Evolutionary conservation across 176 grass and related monocot species (phyloP), one percentile per base, ranked within the genome.

Genomic region (bread wheat (Triticum aestivum)): DNA sequence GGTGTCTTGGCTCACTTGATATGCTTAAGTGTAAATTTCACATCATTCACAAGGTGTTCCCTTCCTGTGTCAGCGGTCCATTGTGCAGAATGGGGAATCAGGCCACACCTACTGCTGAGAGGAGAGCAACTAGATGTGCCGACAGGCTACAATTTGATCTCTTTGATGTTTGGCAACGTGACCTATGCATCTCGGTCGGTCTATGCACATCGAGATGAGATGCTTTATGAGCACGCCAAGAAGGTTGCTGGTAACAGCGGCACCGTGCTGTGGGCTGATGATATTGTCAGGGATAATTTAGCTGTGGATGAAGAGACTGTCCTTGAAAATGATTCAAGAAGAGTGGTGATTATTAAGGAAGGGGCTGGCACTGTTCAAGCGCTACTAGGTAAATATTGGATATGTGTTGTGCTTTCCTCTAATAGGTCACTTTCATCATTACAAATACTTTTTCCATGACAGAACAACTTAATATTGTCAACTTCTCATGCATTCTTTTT

Each of bases 141-240:
- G 32, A 96, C 96, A 17, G 93, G 96, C 49, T 98, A 98, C 75
- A 98, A 98, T 84, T 75, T 96, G 70, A 70, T 98, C 59, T 92
- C 96, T 24, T 81, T 92, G 77, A 92, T 96, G 93, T 98, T 92
- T 38, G 92, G 88, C 32, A 91, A 82, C 62, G 90, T 92, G 75
- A 87, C 72, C 12, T 96, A 94, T 75, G 69, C 51, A 4, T 78
- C 93, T 13, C 76, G 96, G 42, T 88, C 93, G 1, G n/a, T 73
- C 38, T 98, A 98, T 68, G 81, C 93, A 27, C 77, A 85, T 18
- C 92, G 96, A 88, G 87, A 90, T 21, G 84, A 96, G 84, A 96
- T 98, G 93, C 90, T 98, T 77, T 51, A 82, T 81, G 85, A 98
- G 45, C 90, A 96, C 61, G 93, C 93, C 61, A 58, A 26, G n/a